Conservation (phyloP, 1,284 basidiomycete genomes). For the Boletus smithii region DNA sequence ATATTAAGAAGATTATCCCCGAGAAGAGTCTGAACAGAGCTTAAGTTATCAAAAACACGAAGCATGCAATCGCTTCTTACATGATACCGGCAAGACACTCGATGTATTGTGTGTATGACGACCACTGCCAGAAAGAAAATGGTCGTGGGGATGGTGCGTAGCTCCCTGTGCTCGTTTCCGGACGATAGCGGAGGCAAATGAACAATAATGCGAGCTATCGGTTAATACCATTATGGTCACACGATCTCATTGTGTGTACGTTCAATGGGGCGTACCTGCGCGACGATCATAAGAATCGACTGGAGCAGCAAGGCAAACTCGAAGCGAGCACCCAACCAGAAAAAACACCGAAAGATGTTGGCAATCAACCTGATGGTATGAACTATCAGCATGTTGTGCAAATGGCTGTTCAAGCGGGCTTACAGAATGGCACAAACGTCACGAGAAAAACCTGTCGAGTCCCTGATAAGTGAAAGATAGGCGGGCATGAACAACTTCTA, state of each 20-base stretch:
- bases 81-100: constrained; percentile 80
- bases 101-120: constrained; percentile 70
- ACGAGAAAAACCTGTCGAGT: constrained; percentile 80
- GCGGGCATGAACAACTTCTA: constrained; percentile 19
- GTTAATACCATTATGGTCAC: constrained; percentile 19
- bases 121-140: constrained; percentile 85
- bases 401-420: constrained; percentile 20
- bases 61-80: constrained; percentile 37
- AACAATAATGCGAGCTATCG: constrained; percentile 67
- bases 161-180: constrained; percentile 54
- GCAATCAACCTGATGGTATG: constrained; percentile 57
- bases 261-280: constrained; percentile 53
- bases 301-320: constrained; percentile 75
- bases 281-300: constrained; percentile 76
- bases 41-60: constrained; percentile 17
- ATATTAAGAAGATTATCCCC: constrained; percentile 70
- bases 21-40: constrained; percentile 53
- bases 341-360: constrained; percentile 83
- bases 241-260: constrained; percentile 14
- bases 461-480: constrained; percentile 43
- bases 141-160: constrained; percentile 62
- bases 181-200: constrained; percentile 72
- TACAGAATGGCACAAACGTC: constrained; percentile 80
- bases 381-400: constrained; percentile 8
- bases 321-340: constrained; percentile 81